These are phyloP conservation scores for Podaxis sp. DNA, from an alignment of 768 basidiomycete genomes.

Conservation along the genomic window DNA sequence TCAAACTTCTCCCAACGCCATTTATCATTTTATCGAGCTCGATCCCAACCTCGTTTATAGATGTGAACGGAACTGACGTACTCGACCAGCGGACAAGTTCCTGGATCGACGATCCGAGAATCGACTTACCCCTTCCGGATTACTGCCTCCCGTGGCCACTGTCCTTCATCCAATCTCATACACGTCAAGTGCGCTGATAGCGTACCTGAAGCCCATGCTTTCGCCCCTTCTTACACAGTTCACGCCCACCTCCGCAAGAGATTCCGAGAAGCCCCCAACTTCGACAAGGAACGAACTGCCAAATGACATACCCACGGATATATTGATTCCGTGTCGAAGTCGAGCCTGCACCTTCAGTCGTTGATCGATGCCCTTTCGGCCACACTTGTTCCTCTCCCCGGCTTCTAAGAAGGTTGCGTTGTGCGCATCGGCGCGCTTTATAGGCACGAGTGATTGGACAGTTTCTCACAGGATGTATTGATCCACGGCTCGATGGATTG, in stretches of 20 bases:
- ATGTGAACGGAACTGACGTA: not conserved
- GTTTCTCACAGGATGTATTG: not conserved
- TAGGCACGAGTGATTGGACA: not conserved
- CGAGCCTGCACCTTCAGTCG: not conserved
- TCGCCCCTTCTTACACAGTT: not conserved
- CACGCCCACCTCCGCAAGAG: not conserved
- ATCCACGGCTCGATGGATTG: not conserved
- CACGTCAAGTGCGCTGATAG: not conserved
- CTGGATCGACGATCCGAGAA: not conserved
- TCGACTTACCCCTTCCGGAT: not conserved
- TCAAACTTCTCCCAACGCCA: no score
- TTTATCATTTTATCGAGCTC: not conserved
- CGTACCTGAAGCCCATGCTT: not conserved
- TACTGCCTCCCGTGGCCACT: not conserved
- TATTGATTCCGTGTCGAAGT: not conserved
- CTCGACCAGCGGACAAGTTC: not conserved
- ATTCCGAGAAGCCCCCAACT: not conserved
- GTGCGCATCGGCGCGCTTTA: not conserved
- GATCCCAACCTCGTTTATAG: not conserved
- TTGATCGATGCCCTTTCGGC: not conserved
- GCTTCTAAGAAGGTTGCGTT: not conserved
- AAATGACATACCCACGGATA: not conserved
- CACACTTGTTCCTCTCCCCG: not conserved
- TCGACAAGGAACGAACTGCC: conserved; percentile 9
- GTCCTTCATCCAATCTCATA: not conserved